These are phyloP conservation scores for Candida michaelii DNA, from an alignment of 805 yeast genomes.

Conservation along the genomic window DNA sequence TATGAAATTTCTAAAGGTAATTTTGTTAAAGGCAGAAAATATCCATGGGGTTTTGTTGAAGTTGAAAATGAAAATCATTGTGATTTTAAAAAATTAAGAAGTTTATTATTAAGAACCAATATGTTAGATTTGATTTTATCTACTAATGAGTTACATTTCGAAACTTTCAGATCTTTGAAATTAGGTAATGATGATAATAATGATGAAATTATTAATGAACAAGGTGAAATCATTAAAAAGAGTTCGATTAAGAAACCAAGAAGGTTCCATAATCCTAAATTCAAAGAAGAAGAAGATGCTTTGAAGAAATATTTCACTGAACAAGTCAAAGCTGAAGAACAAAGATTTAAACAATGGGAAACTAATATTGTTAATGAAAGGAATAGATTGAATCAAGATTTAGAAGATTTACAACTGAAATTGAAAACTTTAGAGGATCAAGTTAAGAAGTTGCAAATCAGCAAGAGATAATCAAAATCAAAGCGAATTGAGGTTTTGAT, in stretches of 20 bases:
- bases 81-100: conserved; percentile 80
- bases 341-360: conserved; percentile 98
- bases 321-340: conserved; percentile 94
- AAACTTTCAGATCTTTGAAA: conserved; percentile 71
- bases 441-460: conserved; percentile 56
- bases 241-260: conserved; percentile 47
- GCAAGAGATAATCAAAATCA: conserved; percentile 26
- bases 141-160: conserved; percentile 81
- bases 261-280: conserved; percentile 77
- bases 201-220: conserved; percentile 31
- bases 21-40: conserved; percentile 73
- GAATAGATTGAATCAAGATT: conserved; percentile 88
- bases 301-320: conserved; percentile 93
- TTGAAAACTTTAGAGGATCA: conserved; percentile 74
- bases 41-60: conserved; percentile 90
- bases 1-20: conserved; percentile 63
- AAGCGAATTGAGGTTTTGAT: too few species aligned
- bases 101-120: conserved; percentile 75
- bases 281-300: conserved; percentile 93
- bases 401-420: conserved; percentile 82
- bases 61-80: conserved; percentile 84
- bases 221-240: conserved; percentile 32
- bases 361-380: conserved; percentile 93
- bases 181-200: conserved; percentile 44
- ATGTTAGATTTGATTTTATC: conserved; percentile 78